Evolutionary conservation across 2,329 filamentous ascomycete genomes (phyloP), one percentile per base, ranked within the genome.

Genomic region (Laburnicola sp.): DNA sequence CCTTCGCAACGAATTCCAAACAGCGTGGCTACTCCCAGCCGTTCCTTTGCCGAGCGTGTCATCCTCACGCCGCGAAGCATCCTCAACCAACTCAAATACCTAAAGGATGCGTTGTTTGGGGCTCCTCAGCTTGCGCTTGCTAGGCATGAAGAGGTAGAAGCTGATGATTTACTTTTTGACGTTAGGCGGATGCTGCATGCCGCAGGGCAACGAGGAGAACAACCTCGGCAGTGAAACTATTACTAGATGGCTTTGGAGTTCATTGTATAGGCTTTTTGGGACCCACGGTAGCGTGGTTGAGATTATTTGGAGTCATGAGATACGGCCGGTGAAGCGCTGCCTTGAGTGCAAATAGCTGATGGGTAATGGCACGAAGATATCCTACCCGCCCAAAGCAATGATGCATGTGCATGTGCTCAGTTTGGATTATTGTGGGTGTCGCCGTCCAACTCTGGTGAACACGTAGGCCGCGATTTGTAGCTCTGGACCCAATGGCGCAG

Each of bases 121-220:
- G 56, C 51, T 4, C 61, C 60, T 47, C 75, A 74, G 26, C 78
- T 85, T 22, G 77, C 81, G 11, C 73, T 95, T 36, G 84, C 84
- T 11, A 79, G 83, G 8, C 78, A 82, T 7, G 85, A 89, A 54
- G 82, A 91, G 46, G 80, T 85, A 52, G 80, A 86, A 66, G 80
- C 94, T 58, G 89, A 94, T 65, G 87, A 92, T 66, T 75, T 90
- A 62, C 79, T 94, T 66, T 89, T 92, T 76, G 87, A 93, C 69
- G 83, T 93, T 58, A 86, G 88, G 70, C 80, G 82, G 56, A 85
- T 88, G 69, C 79, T 92, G 45, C 88, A 88, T 68, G 83, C 86
- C 49, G 89, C 89, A 11, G 85, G 85, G 62, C 77, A 77, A 62
- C 80, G 87, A 23, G 61, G 58, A 5, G 58, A 60, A 34, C 48